Base-by-base conservation (phyloP, 228 moss, liverwort and hornwort species). In the Sphagnum fallax region DNA sequence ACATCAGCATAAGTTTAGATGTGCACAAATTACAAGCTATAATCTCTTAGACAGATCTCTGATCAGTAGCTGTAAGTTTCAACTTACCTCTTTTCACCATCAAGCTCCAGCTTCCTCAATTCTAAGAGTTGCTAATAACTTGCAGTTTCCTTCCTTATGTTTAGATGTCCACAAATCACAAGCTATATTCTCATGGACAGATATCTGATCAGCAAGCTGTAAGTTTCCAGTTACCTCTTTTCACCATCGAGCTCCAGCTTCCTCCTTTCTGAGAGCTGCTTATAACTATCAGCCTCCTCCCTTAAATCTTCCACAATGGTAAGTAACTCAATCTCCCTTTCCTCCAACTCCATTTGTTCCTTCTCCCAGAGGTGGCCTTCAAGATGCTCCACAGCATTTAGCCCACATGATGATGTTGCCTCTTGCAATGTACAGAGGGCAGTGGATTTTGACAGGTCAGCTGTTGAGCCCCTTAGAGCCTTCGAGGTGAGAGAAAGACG, bases 311-410 rank as follows among this genome's bases (percentile, higher is more conserved):
- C 94, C 82, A 98, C 81, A 6, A 89, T 78, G 11, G 75, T 81
- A 62, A 98, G 90, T 90, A 90, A 98, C 64, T 94, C 94, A 48
- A 87, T 83, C 77, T 98, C 94, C 70, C 94, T 79, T 67, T 92
- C 93, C 84, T 93, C 88, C 93, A 90, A 98, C 75, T 88, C 73
- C 70, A 72, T 76, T 63, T 83, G 85, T 75, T 90, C 87, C 13
- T 79, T 79, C 62, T 79, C 81, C 85, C 86, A 79, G 4, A 77
- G 81, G 50, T 80, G 73, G 8, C 50, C 50, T 63, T 79, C 77
- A 0, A 74, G 60, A 18, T 51, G 66, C n/a, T 10, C 52, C 67
- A 16, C 52, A 52, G 51, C 57, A 10, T 52, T 48, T 8, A 55
- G 12, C 9, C 12, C 55, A 55, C 9, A 55, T 1, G 55, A 55